phyloP scores from a whole-genome alignment of 2,329 filamentous ascomycete species.

The Teratosphaeria gauchensis region DNA sequence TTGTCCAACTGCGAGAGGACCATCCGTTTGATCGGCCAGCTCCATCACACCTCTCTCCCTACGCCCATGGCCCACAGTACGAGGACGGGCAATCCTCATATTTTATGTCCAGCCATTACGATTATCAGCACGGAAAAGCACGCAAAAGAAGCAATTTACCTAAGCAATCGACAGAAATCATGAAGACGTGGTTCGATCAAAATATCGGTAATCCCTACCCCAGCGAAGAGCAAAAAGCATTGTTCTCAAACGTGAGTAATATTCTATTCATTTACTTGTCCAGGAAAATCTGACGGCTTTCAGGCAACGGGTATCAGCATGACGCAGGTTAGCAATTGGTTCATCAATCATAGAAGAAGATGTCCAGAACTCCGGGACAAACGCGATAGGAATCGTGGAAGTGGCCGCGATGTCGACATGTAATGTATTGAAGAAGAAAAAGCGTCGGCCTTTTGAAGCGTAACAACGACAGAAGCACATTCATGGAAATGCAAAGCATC shows the following conservation, averaged over 20 bases:
- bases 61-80: neutral
- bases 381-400: conserved; percentile 19
- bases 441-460: neutral
- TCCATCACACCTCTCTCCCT: neutral
- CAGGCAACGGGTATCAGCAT: conserved; percentile 29
- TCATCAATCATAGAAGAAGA: conserved; percentile 29
- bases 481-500: neutral
- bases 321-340: conserved; percentile 33
- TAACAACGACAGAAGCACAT: neutral
- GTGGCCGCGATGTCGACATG: neutral
- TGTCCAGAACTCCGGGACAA: conserved; percentile 29
- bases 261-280: neutral
- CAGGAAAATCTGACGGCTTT: neutral
- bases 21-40: neutral
- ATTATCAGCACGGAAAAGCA: conserved; percentile 27
- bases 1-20: neutral
- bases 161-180: conserved; percentile 30
- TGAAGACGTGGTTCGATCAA: conserved; percentile 32
- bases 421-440: neutral
- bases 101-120: conserved; percentile 27
- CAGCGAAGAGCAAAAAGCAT: conserved; percentile 29
- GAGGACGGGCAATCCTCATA: conserved; percentile 8
- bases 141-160: conserved; percentile 30
- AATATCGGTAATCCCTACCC: conserved; percentile 30
- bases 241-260: conserved; percentile 23